Conservation (phyloP, 768 basidiomycete genomes). For the Flagelloscypha sp. region DNA sequence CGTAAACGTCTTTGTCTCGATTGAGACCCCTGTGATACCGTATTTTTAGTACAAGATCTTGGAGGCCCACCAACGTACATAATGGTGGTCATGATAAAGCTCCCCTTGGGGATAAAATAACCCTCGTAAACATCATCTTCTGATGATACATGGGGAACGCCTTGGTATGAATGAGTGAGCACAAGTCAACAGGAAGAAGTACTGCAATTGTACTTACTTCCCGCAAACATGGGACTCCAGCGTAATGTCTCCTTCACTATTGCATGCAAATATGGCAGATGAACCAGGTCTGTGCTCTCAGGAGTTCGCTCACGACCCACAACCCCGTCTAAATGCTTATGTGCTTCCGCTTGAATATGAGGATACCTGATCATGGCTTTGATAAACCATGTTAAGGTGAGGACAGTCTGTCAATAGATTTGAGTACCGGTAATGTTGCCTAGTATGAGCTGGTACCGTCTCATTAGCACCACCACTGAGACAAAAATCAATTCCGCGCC, state of each 20-base stretch:
- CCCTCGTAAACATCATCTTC: conserved; percentile 24
- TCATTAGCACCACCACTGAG: too few species aligned
- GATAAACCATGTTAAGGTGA: conserved; percentile 16
- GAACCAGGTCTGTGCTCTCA: conserved; percentile 6
- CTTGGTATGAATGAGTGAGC: too few species aligned
- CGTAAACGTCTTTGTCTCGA: conserved; percentile 19
- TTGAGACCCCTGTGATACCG: conserved; percentile 19
- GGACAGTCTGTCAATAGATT: too few species aligned
- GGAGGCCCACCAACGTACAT: too few species aligned
- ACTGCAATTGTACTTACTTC: too few species aligned
- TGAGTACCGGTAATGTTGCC: too few species aligned
- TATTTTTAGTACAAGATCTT: too few species aligned
- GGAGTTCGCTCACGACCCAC: conserved; percentile 14
- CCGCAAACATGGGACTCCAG: conserved; percentile 11
- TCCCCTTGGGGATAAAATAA: conserved; percentile 19
- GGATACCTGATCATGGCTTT: conserved; percentile 16
- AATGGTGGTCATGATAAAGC: conserved; percentile 16
- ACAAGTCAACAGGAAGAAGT: too few species aligned
- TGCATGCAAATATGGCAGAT: conserved; percentile 14
- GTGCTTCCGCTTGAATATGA: conserved; percentile 13
- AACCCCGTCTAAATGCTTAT: conserved; percentile 15
- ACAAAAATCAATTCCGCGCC: too few species aligned
- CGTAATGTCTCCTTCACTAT: conserved; percentile 16
- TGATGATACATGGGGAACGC: conserved; percentile 17
- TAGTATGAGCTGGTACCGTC: too few species aligned